A percentile compares a stretch with the other conserved stretches of the same genome.
Conservation (phyloP, 331 rosid species). For the Quercus phellos region DNA sequence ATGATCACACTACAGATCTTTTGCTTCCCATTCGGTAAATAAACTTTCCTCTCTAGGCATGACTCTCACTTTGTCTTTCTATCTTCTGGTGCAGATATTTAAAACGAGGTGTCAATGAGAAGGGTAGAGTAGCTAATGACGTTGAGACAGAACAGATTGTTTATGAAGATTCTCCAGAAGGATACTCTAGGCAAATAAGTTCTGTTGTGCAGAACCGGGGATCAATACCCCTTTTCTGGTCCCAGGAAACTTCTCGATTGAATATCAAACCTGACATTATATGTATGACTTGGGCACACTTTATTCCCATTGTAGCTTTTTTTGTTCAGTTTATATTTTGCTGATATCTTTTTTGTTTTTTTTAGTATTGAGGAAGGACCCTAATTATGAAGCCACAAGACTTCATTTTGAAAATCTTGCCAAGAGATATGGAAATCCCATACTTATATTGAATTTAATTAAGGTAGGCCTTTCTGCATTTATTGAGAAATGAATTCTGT, state of each 20-base stretch:
- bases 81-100: conserved; percentile 59
- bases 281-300: conserved; percentile 43
- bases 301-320: conserved; percentile 13
- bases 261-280: conserved; percentile 81
- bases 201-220: conserved; percentile 92
- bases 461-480: conserved; percentile 49
- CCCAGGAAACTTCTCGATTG: conserved; percentile 85
- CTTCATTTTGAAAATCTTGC: conserved; percentile 93
- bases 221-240: conserved; percentile 97
- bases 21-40: background rate
- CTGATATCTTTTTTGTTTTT: conserved; percentile 25
- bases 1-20: background rate
- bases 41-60: background rate
- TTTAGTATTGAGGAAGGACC: conserved; percentile 68
- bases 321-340: conserved; percentile 3
- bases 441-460: conserved; percentile 85
- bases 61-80: conserved; percentile 19
- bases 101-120: conserved; percentile 93
- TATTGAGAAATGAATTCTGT: conserved; percentile 1
- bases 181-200: conserved; percentile 69
- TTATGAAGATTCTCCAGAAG: conserved; percentile 52
- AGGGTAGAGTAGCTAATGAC: conserved; percentile 96
- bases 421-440: conserved; percentile 83
- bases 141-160: conserved; percentile 97
- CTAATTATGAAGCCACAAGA: conserved; percentile 68